phyloP scores from a whole-genome alignment of 208 protist genomes.

The Vickermania ingenoplastis region DNA sequence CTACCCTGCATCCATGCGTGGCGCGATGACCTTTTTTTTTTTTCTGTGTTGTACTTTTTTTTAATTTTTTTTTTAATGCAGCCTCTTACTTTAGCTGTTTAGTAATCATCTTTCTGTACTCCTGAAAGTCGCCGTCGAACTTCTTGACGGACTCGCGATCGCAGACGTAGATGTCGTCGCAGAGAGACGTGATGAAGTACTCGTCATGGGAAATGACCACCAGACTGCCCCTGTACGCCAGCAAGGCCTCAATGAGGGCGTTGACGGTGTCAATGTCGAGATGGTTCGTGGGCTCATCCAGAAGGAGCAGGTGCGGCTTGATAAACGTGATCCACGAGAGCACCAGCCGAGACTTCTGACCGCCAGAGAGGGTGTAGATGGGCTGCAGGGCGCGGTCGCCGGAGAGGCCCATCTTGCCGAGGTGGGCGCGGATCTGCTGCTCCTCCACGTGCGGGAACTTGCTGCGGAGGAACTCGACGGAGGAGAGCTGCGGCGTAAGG shows the following conservation, averaged over 20 bases:
- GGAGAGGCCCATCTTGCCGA: slow-evolving; percentile 88
- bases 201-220: slow-evolving; percentile 91
- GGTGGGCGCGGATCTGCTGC: slow-evolving; percentile 79
- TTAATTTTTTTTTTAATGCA: no score
- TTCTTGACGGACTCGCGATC: slow-evolving; percentile 59
- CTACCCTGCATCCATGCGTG: no score
- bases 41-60: no score
- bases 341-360: slow-evolving; percentile 91
- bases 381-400: slow-evolving; percentile 81
- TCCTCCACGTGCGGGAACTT: slow-evolving; percentile 82
- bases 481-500: slow-evolving; percentile 84
- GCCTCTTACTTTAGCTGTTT: slow-evolving; percentile 63
- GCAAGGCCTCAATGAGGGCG: slow-evolving; percentile 86
- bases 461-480: slow-evolving; percentile 82
- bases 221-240: slow-evolving; percentile 85
- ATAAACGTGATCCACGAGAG: slow-evolving; percentile 91
- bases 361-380: slow-evolving; percentile 91
- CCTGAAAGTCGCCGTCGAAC: slow-evolving; percentile 82
- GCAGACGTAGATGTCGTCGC: slow-evolving; percentile 88
- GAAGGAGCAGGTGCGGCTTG: slow-evolving; percentile 90
- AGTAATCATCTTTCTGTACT: slow-evolving; percentile 76
- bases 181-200: slow-evolving; percentile 89
- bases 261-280: slow-evolving; percentile 93
- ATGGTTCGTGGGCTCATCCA: slow-evolving; percentile 97
- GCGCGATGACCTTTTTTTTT: no score